Evolutionary conservation across 768 basidiomycete genomes (phyloP).

Genomic region (Collybiopsis confluens): DNA sequence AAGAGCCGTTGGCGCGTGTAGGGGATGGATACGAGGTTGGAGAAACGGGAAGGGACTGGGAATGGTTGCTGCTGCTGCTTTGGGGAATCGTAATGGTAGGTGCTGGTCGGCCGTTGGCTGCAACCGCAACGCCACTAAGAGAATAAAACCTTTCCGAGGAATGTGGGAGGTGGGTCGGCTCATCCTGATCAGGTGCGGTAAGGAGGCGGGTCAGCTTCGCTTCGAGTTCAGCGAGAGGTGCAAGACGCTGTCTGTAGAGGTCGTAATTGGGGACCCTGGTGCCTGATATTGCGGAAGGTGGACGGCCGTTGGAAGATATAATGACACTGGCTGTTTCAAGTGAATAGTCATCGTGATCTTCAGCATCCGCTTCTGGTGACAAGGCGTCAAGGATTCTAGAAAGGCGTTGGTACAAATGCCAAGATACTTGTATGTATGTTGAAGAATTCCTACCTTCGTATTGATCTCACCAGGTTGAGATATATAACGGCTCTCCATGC

Average conservation of each 20-base stretch:
- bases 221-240: constrained; percentile 69
- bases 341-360: constrained; percentile 58
- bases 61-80: constrained; percentile 18
- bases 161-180: constrained; percentile 53
- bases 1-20: constrained; percentile 18
- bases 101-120: constrained; percentile 41
- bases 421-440: no score
- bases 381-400: constrained; percentile 71
- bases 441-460: constrained; percentile 52
- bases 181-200: constrained; percentile 68
- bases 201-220: constrained; percentile 64
- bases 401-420: neutral
- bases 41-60: constrained; percentile 25
- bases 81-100: constrained; percentile 47
- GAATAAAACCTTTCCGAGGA: constrained; percentile 33
- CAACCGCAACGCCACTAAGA: constrained; percentile 15
- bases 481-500: constrained; percentile 89
- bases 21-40: constrained; percentile 6
- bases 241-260: constrained; percentile 53
- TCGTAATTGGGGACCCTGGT: constrained; percentile 58
- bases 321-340: constrained; percentile 48
- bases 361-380: constrained; percentile 58
- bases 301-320: constrained; percentile 46
- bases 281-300: constrained; percentile 46
- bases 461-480: constrained; percentile 79